Evolutionary conservation across 2,329 filamentous ascomycete species (phyloP).

Genomic region (Aspergillus sp.): DNA sequence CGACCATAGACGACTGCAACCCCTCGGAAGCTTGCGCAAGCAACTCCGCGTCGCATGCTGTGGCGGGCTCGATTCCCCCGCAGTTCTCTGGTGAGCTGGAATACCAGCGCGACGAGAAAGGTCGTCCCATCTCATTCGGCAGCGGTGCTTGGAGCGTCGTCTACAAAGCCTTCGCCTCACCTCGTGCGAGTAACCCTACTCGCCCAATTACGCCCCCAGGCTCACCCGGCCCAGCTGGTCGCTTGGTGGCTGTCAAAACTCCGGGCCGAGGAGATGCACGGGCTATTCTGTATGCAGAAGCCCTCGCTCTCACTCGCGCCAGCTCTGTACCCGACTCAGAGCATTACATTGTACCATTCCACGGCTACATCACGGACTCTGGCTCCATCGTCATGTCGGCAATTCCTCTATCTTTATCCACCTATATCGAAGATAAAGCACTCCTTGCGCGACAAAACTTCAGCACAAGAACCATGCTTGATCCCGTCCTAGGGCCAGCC

Average conservation of each 20-base stretch:
- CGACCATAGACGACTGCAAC: slow-evolving; percentile 24
- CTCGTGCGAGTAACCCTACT: slow-evolving; percentile 5
- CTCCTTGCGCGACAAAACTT: slow-evolving; percentile 27
- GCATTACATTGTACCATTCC: slow-evolving; percentile 45
- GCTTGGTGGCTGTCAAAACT: slow-evolving; percentile 47
- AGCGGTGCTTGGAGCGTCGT: slow-evolving; percentile 50
- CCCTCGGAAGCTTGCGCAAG: slow-evolving; percentile 8
- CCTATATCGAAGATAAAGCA: slow-evolving; percentile 41
- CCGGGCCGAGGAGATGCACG: slow-evolving; percentile 43
- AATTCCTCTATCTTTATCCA: slow-evolving; percentile 44
- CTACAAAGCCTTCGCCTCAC: slow-evolving; percentile 39
- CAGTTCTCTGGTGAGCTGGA: slow-evolving; percentile 38
- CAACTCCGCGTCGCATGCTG: slow-evolving; percentile 7
- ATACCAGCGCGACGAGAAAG: slow-evolving; percentile 27
- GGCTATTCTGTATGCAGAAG: slow-evolving; percentile 44
- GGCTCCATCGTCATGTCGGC: slow-evolving; percentile 46
- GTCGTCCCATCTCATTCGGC: slow-evolving; percentile 40
- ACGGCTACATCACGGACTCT: slow-evolving; percentile 41
- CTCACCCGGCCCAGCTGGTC: slow-evolving; percentile 33
- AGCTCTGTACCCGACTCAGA: slow-evolving; percentile 32
- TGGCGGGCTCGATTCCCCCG: slow-evolving; percentile 16
- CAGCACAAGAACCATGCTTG: slow-evolving; percentile 45
- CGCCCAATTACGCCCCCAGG: slow-evolving; percentile 32
- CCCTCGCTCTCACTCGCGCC: slow-evolving; percentile 42
- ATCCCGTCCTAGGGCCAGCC: slow-evolving; percentile 43